Percentiles rank a stretch among this genome's conserved stretches.
phyloP scores from a whole-genome alignment of 768 basidiomycete genomes.

The Xerocomellus chrysenteron region DNA sequence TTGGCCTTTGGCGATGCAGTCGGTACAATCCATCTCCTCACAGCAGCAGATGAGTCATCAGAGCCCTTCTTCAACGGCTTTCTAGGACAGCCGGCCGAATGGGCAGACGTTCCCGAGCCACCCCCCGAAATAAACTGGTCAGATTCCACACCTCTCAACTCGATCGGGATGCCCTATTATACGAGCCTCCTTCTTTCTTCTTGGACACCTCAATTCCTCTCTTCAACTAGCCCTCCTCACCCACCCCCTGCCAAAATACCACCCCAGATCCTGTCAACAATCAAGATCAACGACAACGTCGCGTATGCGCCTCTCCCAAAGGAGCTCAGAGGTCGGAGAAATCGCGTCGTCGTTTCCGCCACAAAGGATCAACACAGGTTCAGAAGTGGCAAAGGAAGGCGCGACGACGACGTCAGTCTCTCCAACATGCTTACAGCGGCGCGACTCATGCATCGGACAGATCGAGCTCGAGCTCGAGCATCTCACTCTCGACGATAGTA shows the following conservation, averaged over 20 bases:
- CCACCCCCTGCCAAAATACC: constrained; percentile 81
- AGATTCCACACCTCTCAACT: constrained; percentile 84
- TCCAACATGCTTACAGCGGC: not conserved
- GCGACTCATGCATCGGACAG: constrained; percentile 31
- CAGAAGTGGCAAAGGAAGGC: constrained; percentile 70
- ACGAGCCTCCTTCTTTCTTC: constrained; percentile 69
- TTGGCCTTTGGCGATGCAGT: constrained; percentile 90
- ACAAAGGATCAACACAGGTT: constrained; percentile 72
- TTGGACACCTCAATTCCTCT: constrained; percentile 54
- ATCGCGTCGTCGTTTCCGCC: constrained; percentile 57
- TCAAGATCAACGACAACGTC: constrained; percentile 83
- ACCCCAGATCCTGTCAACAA: constrained; percentile 52
- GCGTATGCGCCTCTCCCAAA: constrained; percentile 88
- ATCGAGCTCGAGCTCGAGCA: constrained; percentile 50
- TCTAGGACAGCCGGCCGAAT: constrained; percentile 81
- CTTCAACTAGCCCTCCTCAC: constrained; percentile 44
- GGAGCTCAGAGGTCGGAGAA: constrained; percentile 57
- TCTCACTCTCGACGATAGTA: constrained; percentile 49
- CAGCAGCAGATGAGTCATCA: constrained; percentile 62
- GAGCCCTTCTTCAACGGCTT: constrained; percentile 83
- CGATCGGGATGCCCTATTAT: constrained; percentile 88
- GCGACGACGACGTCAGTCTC: constrained; percentile 40
- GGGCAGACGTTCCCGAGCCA: constrained; percentile 73
- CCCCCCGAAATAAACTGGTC: constrained; percentile 76
- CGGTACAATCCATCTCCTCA: constrained; percentile 78